Percentiles rank a stretch among this genome's conserved stretches.
Conservation (phyloP, 352 stramenopile genomes). For the Nothophytophthora sp. region DNA sequence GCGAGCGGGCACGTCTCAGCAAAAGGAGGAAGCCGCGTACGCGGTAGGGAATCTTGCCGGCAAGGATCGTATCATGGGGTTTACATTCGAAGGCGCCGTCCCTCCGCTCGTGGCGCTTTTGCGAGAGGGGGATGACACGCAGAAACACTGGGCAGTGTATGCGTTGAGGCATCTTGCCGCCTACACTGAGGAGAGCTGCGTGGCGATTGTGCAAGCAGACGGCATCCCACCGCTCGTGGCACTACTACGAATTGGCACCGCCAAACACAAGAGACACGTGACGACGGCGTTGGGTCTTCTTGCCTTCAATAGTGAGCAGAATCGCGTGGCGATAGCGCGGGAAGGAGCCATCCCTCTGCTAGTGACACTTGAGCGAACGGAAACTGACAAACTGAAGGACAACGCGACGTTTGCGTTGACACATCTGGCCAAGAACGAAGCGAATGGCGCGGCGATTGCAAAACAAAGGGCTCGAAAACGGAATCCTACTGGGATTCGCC, state of each 20-base stretch:
- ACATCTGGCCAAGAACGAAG: background rate
- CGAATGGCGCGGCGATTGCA: background rate
- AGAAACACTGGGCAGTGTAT: too few relatives aligned
- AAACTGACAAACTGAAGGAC: slow-evolving; percentile 5
- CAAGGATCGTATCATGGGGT: too few relatives aligned
- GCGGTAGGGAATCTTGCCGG: background rate
- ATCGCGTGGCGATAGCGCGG: background rate
- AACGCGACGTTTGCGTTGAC: background rate
- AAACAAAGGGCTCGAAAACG: too few relatives aligned
- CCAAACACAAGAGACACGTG: slow-evolving; percentile 2
- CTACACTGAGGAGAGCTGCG: background rate
- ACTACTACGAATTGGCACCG: background rate
- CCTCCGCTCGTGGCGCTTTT: too few relatives aligned
- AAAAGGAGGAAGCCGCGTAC: background rate
- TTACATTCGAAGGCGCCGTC: too few relatives aligned
- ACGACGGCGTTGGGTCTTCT: background rate
- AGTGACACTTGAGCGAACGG: background rate
- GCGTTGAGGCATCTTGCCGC: too few relatives aligned
- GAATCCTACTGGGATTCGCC: too few relatives aligned
- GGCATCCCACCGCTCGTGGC: background rate
- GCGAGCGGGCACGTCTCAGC: slow-evolving; percentile 1
- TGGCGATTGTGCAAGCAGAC: slow-evolving; percentile 1
- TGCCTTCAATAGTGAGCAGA: too few relatives aligned
- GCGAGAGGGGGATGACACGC: too few relatives aligned
- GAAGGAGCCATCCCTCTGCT: slow-evolving; percentile 1